phyloP scores from a whole-genome alignment of 1,284 basidiomycete species.

The Trichosporon ovoides region DNA sequence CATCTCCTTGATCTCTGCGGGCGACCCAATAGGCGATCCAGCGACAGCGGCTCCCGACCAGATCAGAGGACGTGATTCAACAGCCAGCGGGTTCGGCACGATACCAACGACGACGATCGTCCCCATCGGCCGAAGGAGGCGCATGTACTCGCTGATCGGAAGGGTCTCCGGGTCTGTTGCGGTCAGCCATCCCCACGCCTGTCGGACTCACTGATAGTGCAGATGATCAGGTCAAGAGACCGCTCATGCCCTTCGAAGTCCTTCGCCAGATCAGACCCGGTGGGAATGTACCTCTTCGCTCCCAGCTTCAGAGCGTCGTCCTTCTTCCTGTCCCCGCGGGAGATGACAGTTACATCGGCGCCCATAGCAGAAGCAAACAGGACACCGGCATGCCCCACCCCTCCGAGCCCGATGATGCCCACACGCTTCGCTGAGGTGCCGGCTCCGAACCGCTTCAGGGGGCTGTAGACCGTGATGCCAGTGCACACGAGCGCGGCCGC shows the following conservation, averaged over 20 bases:
- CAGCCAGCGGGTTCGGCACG: constrained; percentile 29
- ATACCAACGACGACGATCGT: constrained; percentile 46
- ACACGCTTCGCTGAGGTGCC: constrained; percentile 52
- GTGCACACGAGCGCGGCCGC: constrained; percentile 52
- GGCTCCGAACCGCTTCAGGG: constrained; percentile 51
- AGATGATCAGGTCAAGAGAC: constrained; percentile 49
- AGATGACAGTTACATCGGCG: constrained; percentile 58
- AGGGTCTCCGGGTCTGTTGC: constrained; percentile 7
- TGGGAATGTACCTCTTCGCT: constrained; percentile 44
- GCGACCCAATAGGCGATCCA: constrained; percentile 41
- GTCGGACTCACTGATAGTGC: constrained; percentile 42
- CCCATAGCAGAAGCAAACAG: constrained; percentile 54
- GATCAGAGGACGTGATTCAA: constrained; percentile 35
- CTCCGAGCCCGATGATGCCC: constrained; percentile 52
- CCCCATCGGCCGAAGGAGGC: constrained; percentile 45
- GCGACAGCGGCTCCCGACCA: constrained; percentile 18
- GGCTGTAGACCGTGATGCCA: constrained; percentile 50
- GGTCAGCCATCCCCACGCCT: background rate
- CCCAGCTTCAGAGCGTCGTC: constrained; percentile 53
- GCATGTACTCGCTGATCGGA: constrained; percentile 40
- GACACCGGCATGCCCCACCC: constrained; percentile 46
- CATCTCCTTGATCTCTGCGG: constrained; percentile 45
- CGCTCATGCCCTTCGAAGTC: constrained; percentile 34
- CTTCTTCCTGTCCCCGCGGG: constrained; percentile 50
- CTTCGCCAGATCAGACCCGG: constrained; percentile 27